Conservation (phyloP, 208 protist genomes). For the Leishmania tropica region DNA sequence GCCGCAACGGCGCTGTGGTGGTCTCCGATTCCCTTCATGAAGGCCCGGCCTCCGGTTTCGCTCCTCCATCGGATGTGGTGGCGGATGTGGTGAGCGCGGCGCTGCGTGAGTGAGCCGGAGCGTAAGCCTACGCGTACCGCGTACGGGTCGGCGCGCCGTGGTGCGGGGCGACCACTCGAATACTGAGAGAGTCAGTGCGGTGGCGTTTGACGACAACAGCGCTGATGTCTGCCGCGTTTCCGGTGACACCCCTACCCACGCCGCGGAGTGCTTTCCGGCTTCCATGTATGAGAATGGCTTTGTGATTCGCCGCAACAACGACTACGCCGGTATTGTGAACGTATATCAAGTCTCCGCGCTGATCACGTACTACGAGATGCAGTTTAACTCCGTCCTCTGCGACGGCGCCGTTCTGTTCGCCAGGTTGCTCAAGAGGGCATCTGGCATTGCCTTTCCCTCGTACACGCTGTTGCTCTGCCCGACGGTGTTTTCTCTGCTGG, state of each 20-base stretch:
- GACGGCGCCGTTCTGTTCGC: constrained; percentile 64
- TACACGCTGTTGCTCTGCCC: constrained; percentile 79
- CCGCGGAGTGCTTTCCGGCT: neutral
- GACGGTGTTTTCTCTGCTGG: constrained; percentile 69
- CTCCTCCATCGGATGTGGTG: neutral
- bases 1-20: neutral
- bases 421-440: constrained; percentile 36
- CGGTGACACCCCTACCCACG: neutral
- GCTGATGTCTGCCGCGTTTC: neutral
- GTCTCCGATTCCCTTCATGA: neutral
- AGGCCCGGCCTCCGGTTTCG: neutral
- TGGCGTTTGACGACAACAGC: neutral
- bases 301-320: constrained; percentile 40
- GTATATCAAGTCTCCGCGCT: constrained; percentile 70
- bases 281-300: constrained; percentile 23
- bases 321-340: constrained; percentile 47
- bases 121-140: too few species aligned
- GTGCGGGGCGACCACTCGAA: neutral
- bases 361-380: constrained; percentile 78
- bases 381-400: constrained; percentile 61
- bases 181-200: neutral
- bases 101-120: neutral
- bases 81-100: too few species aligned
- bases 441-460: constrained; percentile 64
- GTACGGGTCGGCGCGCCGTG: too few species aligned